Evolutionary conservation across 2,329 filamentous ascomycete species (phyloP).

Genomic region (Bipolaris cookei): DNA sequence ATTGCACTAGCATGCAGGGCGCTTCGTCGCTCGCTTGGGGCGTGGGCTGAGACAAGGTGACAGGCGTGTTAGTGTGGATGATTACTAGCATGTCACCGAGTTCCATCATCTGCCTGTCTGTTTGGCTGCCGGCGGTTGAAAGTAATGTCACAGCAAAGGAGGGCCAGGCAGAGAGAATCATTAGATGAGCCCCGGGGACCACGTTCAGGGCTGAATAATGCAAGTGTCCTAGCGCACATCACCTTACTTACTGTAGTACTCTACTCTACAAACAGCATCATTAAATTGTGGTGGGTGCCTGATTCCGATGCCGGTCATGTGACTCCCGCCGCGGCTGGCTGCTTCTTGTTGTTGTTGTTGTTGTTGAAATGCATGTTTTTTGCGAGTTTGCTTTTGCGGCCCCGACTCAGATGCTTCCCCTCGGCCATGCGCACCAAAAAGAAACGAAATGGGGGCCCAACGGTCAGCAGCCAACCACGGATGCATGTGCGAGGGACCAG

Average conservation of each 20-base stretch:
- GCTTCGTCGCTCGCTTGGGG: slow-evolving; percentile 22
- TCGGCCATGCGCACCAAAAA: background rate
- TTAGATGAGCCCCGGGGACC: background rate
- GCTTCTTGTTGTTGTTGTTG: background rate
- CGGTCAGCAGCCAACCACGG: background rate
- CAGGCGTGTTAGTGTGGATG: slow-evolving; percentile 1
- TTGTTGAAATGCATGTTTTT: background rate
- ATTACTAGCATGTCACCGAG: background rate
- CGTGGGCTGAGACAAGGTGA: slow-evolving; percentile 25
- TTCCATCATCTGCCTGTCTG: background rate
- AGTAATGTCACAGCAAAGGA: no score
- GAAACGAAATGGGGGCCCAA: background rate
- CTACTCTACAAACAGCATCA: background rate
- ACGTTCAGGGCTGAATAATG: background rate
- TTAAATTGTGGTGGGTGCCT: background rate
- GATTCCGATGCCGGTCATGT: background rate
- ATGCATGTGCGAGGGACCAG: background rate
- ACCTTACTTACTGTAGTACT: background rate
- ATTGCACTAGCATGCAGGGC: slow-evolving; percentile 22
- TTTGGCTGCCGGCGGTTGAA: no score
- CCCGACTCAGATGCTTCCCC: background rate
- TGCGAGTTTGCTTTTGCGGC: background rate
- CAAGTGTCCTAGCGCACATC: background rate
- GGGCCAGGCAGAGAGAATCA: background rate
- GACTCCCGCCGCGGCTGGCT: background rate